Base-by-base conservation (phyloP, 2,329 filamentous ascomycete species). In the Colletotrichum orchidophilum region DNA sequence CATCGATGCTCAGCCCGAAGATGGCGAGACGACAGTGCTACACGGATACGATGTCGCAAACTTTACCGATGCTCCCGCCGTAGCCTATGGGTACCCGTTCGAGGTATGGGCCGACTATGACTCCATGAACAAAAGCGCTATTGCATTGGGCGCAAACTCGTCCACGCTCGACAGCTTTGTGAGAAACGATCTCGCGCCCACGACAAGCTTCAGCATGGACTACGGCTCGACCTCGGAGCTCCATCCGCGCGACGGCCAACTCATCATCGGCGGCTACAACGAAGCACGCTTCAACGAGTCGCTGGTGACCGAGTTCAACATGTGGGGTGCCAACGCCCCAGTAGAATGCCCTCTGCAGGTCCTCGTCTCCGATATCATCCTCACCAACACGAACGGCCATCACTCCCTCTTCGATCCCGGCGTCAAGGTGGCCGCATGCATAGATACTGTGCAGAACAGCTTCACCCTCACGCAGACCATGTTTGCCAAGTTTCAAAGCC, bases 401-500 rank as follows among this genome's bases (percentile, higher is more conserved):
- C 68, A 72, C 33, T 73, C 73, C 2, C 65, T 74, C 2, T 72
- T 70, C 57, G 72, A 73, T 3, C n/a, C 66, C 4, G 69, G 52
- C 54, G 58, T 59, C 39, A 53, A 63, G 21, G 62, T 74, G 2
- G 66, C 73, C 3, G 73, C 73, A n/a, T 74, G 73, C 13, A 70
- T 74, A 26, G 73, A 74, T n/a, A 69, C 73, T 6, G 65, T 74
- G 2, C 73, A 74, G 13, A 74, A 73, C 42, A 65, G 70, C 57
- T 74, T 74, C 9, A 66, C 62, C 2, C 60, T 74, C 21, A 74
- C 73, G 1, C 65, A 66, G n/a, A 46, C 70, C 49, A 72, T 74
- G 65, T 74, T 70, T 11, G 35, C 52, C 7, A 39, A 60, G 24
- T 70, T 73, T 29, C 61, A 68, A 35, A 57, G 42, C 2, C 58